Conservation (phyloP, 257 asterid genomes). For the Eustoma russellianum region DNA sequence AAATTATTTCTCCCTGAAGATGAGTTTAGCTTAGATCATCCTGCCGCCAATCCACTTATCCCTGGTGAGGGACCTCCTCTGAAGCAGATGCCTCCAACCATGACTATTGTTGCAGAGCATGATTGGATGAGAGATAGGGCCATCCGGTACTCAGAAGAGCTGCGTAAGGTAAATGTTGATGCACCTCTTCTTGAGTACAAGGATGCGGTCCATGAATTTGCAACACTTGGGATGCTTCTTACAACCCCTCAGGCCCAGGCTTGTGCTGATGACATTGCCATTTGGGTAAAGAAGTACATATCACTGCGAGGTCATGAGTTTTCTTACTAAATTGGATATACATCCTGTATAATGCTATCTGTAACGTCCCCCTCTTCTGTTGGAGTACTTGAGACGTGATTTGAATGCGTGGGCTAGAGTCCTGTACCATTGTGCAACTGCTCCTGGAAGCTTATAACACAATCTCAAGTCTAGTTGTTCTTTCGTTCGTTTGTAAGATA, state of each 20-base stretch:
- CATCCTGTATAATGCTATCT: background rate
- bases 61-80: constrained; percentile 56
- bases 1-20: constrained; percentile 64
- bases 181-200: constrained; percentile 87
- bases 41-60: constrained; percentile 70
- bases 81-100: constrained; percentile 82
- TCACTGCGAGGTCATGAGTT: constrained; percentile 90
- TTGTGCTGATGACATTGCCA: constrained; percentile 79
- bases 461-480: constrained; percentile 8
- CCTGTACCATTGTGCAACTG: background rate
- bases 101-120: constrained; percentile 81
- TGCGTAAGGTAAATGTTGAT: constrained; percentile 76
- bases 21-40: constrained; percentile 74
- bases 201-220: constrained; percentile 87
- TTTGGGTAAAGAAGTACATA: constrained; percentile 86
- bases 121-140: constrained; percentile 96
- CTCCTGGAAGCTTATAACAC: constrained; percentile 7
- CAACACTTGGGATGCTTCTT: constrained; percentile 78
- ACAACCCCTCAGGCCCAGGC: constrained; percentile 89
- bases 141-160: constrained; percentile 89
- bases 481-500: constrained; percentile 31
- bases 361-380: background rate
- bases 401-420: background rate
- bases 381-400: no score
- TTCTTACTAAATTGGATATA: constrained; percentile 44